Evolutionary conservation across 1,284 basidiomycete species (phyloP), one percentile per base, ranked within the genome.

Genomic region (Irpex sp.): DNA sequence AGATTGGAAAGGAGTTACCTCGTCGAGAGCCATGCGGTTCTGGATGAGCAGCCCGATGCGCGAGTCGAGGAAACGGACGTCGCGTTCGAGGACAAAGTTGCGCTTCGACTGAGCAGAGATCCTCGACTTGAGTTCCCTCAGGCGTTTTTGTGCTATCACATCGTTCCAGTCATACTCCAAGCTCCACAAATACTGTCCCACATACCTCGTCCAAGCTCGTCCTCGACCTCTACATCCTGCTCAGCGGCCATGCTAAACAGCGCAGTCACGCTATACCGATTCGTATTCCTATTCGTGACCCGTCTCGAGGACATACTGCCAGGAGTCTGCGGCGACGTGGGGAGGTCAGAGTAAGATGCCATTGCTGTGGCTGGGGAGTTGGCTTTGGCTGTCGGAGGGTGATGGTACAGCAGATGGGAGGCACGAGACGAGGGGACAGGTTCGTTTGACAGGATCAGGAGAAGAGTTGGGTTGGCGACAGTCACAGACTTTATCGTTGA

Each of bases 91-190:
- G 33, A 99, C 94, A 73, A 99, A 99, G 78, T 99, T 99, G 84
- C 96, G 98, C 83, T 99, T 99, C 59, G 93, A 96, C 78, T 99
- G 97, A 0, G 93, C 90, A 21, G 95, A 98, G 67, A 99, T 99
- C 70, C 94, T 91, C n/a, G 90, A 85, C 78, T 99, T 99, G 68
- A 99, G 84, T 68, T 98, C 96, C 37, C 97, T 83, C 53, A 99
- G 80, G 54, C 94, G 91, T 76, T 96, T 97, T 80, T 98, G 96
- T 47, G 96, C 97, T 91, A 73, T 60, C 62, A 39, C 21, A 33
- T n/a, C 37, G 37, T 37, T 36, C 39, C 39, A 56, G 56, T 35
- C 23, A 21, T 14, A 56, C 16, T 37, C 7, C 28, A 48, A 58
- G 33, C 9, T 54, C 36, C n/a, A 53, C 23, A 16, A 28, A 18